These are phyloP conservation scores for Fusarium concolor DNA, from an alignment of 2,329 filamentous ascomycete genomes.

Conservation along the genomic window DNA sequence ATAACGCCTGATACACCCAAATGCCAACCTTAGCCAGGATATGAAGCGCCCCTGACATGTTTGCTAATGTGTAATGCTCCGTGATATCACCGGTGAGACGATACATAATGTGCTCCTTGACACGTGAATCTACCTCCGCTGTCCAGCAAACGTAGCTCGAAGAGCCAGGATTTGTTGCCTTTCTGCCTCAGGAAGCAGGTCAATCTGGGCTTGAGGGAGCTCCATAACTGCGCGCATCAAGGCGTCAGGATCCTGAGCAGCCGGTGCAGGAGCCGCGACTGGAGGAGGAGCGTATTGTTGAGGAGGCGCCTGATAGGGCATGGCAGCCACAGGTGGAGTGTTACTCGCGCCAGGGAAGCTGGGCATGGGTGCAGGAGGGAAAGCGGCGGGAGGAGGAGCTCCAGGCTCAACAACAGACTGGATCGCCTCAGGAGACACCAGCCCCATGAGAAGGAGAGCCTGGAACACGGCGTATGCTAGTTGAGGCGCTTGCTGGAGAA, in stretches of 20 bases:
- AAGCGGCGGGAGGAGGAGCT: conserved; percentile 55
- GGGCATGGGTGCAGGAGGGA: conserved; percentile 53
- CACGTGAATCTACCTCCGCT: conserved; percentile 48
- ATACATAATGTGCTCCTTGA: not conserved
- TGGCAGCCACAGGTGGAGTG: conserved; percentile 61
- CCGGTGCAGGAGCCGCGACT: conserved; percentile 48
- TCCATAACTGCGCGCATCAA: conserved; percentile 85
- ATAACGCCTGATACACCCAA: conserved; percentile 35
- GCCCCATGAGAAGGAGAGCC: conserved; percentile 88
- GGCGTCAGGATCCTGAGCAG: conserved; percentile 71
- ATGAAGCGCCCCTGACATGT: conserved; percentile 1
- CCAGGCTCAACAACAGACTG: conserved; percentile 79
- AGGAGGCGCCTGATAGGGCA: conserved; percentile 60
- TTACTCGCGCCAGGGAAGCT: conserved; percentile 37
- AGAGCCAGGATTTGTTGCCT: conserved; percentile 83
- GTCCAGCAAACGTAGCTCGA: conserved; percentile 69
- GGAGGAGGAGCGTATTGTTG: conserved; percentile 53
- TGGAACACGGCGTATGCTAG: conserved; percentile 96
- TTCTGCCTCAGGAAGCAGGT: conserved; percentile 79
- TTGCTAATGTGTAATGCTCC: not conserved
- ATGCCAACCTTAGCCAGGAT: conserved; percentile 13
- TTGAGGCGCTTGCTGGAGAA: conserved; percentile 90
- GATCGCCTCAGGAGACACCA: conserved; percentile 87
- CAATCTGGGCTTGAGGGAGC: conserved; percentile 83
- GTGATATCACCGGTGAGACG: not conserved